Percentiles rank a stretch among this genome's conserved stretches.
Evolutionary conservation across 73 alveolate species (phyloP).

Genomic region (Symbiodinium natans): DNA sequence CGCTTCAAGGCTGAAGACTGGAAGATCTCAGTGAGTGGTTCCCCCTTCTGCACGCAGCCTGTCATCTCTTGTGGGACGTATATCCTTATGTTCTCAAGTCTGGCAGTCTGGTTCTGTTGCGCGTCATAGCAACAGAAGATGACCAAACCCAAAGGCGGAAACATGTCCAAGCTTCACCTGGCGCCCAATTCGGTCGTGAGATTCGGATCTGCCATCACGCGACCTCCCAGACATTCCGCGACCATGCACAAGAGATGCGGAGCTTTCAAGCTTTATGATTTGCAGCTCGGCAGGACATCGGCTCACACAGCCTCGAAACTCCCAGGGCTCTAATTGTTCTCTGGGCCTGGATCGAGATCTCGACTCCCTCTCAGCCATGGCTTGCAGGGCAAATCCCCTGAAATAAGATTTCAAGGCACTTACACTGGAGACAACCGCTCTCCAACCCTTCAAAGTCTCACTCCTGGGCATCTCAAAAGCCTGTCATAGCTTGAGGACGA

Average conservation of each 20-base stretch:
- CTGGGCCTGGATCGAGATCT: too few species aligned
- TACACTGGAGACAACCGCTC: too few species aligned
- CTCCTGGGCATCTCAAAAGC: too few species aligned
- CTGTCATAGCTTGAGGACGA: too few species aligned
- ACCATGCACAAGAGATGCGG: neutral
- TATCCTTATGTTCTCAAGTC: neutral
- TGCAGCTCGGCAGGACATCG: neutral
- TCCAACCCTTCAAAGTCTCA: too few species aligned
- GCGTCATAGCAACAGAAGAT: neutral
- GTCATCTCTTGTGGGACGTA: slow-evolving; percentile 46
- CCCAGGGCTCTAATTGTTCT: too few species aligned
- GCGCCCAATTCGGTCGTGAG: neutral
- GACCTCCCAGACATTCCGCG: neutral
- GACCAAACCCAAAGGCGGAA: neutral
- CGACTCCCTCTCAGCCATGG: too few species aligned
- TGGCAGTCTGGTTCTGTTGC: too few species aligned
- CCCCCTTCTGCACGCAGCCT: neutral
- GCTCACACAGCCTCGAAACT: too few species aligned
- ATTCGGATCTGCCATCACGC: neutral
- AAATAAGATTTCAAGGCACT: too few species aligned
- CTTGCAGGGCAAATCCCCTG: too few species aligned
- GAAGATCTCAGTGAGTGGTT: neutral
- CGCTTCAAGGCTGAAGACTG: neutral
- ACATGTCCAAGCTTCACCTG: neutral
- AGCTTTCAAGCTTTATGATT: too few species aligned